Conservation (phyloP, 352 stramenopile genomes). For the Phytophthora sojae region DNA sequence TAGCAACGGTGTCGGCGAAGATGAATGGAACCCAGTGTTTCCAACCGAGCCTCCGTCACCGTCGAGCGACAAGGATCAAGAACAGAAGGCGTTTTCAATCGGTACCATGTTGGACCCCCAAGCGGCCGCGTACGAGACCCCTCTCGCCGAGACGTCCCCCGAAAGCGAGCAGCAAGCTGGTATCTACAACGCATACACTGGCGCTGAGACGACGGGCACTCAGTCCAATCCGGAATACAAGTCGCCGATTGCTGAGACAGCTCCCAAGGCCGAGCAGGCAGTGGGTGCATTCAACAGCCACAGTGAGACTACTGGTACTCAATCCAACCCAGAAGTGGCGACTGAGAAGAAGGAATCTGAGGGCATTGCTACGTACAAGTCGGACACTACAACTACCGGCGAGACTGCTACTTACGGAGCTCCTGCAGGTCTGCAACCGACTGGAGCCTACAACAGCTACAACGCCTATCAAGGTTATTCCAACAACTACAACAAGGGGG, state of each 20-base stretch:
- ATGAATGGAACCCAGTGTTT: slow-evolving; percentile 6
- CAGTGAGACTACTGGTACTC: not conserved
- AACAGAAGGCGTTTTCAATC: not conserved
- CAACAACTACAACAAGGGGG: too few species aligned
- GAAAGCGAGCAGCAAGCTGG: not conserved
- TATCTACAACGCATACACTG: slow-evolving; percentile 6
- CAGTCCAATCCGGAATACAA: not conserved
- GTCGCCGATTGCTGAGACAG: not conserved
- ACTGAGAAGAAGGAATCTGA: not conserved
- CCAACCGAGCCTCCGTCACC: slow-evolving; percentile 4
- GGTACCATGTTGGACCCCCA: not conserved
- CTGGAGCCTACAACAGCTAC: not conserved
- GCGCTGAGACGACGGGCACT: not conserved
- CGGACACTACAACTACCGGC: not conserved
- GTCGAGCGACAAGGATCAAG: not conserved
- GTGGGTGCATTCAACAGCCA: not conserved
- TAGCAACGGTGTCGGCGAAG: not conserved
- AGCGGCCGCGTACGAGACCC: not conserved
- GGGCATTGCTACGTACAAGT: not conserved
- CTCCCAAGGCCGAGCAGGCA: not conserved
- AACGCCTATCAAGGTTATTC: not conserved
- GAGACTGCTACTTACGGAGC: not conserved
- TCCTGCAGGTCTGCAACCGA: not conserved
- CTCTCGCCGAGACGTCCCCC: not conserved
- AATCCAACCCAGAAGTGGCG: not conserved